phyloP scores from a whole-genome alignment of 139 green algal species.

The Tetratostichococcus sp. region DNA sequence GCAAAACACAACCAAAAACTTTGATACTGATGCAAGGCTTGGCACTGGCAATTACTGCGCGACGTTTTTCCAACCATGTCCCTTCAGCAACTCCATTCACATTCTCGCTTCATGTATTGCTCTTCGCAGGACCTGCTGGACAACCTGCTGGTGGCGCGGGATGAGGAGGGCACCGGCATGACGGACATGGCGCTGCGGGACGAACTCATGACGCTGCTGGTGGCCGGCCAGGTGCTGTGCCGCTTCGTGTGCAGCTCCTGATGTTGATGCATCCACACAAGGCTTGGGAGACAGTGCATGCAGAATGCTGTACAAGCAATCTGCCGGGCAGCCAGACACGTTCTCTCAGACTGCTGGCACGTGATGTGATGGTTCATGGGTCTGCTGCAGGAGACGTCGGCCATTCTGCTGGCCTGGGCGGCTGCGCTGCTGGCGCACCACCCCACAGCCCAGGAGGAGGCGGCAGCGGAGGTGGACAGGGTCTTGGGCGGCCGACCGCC shows the following conservation, averaged over 20 bases:
- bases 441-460: slow-evolving; percentile 46
- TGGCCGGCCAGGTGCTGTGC: slow-evolving; percentile 44
- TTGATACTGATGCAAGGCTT: slow-evolving; percentile 32
- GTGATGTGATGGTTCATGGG: too few species aligned
- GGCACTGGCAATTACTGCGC: too few species aligned
- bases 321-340: too few species aligned
- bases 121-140: slow-evolving; percentile 67
- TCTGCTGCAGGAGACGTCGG: slow-evolving; percentile 71
- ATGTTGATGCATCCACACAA: too few species aligned
- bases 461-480: slow-evolving; percentile 39
- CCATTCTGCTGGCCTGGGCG: slow-evolving; percentile 80
- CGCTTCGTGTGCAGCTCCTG: too few species aligned
- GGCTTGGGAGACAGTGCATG: too few species aligned
- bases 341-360: too few species aligned
- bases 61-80: neutral
- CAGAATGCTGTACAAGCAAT: too few species aligned
- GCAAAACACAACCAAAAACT: slow-evolving; percentile 38
- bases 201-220: slow-evolving; percentile 82
- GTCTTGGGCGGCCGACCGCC: neutral
- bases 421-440: slow-evolving; percentile 65
- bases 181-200: slow-evolving; percentile 60
- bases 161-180: slow-evolving; percentile 65
- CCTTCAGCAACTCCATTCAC: neutral
- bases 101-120: neutral
- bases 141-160: slow-evolving; percentile 51